Conservation (phyloP, 257 asterid species). For the Marsdenia floribunda region DNA sequence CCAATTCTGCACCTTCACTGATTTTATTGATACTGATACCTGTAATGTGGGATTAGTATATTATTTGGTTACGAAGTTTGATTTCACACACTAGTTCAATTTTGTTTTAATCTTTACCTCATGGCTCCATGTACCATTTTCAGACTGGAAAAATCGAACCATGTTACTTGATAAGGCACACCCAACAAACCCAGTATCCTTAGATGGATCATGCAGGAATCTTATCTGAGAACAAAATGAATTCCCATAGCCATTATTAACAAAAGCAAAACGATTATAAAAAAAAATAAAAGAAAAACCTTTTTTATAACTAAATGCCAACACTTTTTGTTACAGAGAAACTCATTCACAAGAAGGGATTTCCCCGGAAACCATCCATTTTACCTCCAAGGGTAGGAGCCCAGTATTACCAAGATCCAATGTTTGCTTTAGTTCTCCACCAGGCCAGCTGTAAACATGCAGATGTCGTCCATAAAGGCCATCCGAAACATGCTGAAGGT, state of each 20-base stretch:
- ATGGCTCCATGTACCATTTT: constrained; percentile 79
- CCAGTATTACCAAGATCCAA: constrained; percentile 93
- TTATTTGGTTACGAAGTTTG: background rate
- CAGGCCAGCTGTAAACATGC: constrained; percentile 95
- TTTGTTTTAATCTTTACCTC: constrained; percentile 44
- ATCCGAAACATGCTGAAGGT: constrained; percentile 76
- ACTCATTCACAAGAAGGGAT: background rate
- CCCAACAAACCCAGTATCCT: constrained; percentile 86
- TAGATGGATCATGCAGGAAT: constrained; percentile 81
- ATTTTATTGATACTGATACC: constrained; percentile 55
- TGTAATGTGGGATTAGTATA: constrained; percentile 24
- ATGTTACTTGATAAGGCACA: constrained; percentile 85
- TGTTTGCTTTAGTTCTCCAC: constrained; percentile 82
- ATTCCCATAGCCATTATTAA: background rate
- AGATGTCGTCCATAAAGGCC: constrained; percentile 90
- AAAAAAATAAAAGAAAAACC: background rate
- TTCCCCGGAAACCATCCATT: too few relatives aligned
- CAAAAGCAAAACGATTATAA: too few relatives aligned
- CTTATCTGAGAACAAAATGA: constrained; percentile 43
- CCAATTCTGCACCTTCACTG: constrained; percentile 84
- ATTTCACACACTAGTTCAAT: background rate
- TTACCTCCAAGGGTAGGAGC: constrained; percentile 87
- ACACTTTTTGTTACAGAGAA: too few relatives aligned
- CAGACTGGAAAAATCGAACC: constrained; percentile 80
- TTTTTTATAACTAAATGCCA: background rate